phyloP scores from a whole-genome alignment of 805 yeast genomes.

The Candida ovalis region DNA sequence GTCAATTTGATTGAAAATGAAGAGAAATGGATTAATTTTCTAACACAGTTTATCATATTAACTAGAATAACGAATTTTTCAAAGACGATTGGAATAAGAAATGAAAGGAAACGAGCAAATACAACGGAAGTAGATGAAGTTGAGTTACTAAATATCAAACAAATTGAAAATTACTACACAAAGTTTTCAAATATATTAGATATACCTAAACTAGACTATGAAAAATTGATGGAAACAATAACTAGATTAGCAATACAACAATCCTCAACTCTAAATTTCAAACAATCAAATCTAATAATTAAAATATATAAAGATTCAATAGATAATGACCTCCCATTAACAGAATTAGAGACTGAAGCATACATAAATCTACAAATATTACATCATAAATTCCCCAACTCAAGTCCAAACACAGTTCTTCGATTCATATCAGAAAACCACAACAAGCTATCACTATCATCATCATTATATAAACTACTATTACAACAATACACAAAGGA shows the following conservation, averaged over 20 bases:
- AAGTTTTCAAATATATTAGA: not conserved
- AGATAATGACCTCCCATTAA: slow-evolving; percentile 1
- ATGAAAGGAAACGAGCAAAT: not conserved
- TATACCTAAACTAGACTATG: not conserved
- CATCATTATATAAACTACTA: slow-evolving; percentile 5
- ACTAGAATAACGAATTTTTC: slow-evolving; percentile 1
- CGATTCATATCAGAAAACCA: not conserved
- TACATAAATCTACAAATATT: slow-evolving; percentile 6
- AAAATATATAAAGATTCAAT: slow-evolving; percentile 7
- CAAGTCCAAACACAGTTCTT: slow-evolving; percentile 1
- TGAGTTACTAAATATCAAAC: not conserved
- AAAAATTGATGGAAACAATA: not conserved
- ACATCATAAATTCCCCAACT: not conserved
- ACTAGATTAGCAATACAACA: not conserved
- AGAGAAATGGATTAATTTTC: not conserved
- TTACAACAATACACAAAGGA: not conserved
- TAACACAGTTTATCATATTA: not conserved
- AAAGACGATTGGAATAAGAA: slow-evolving; percentile 1
- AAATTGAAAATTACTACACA: not conserved
- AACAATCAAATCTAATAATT: slow-evolving; percentile 5
- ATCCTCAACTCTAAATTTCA: not conserved
- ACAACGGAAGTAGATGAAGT: not conserved
- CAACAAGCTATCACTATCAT: slow-evolving; percentile 10
- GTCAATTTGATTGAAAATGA: not conserved
- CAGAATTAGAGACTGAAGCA: slow-evolving; percentile 12